Evolutionary conservation across 306 rosid species (phyloP).

Genomic region (Acacia acuminata): DNA sequence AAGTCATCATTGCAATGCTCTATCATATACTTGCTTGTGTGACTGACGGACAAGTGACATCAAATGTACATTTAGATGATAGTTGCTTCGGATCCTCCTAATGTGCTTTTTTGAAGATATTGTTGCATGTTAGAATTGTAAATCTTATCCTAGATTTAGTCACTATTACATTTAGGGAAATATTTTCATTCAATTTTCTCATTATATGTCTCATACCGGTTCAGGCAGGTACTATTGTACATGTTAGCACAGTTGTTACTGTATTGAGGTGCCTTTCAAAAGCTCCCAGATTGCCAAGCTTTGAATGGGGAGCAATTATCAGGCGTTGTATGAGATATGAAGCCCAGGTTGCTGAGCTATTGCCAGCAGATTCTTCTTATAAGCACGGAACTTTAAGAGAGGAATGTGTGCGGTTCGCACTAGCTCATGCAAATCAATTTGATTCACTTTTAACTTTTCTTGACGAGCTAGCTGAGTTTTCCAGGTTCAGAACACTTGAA

Average conservation of each 20-base stretch:
- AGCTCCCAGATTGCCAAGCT: slow-evolving; percentile 87
- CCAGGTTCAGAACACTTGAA: slow-evolving; percentile 79
- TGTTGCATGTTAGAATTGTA: slow-evolving; percentile 27
- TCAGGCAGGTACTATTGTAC: slow-evolving; percentile 50
- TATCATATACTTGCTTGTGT: slow-evolving; percentile 10
- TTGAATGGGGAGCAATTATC: slow-evolving; percentile 85
- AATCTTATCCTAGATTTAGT: slow-evolving; percentile 23
- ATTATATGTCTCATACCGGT: slow-evolving; percentile 32
- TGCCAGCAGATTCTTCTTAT: slow-evolving; percentile 41
- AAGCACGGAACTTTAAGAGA: slow-evolving; percentile 66
- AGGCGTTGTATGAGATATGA: slow-evolving; percentile 92
- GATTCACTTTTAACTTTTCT: slow-evolving; percentile 77
- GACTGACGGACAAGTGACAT: background rate
- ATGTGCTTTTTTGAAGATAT: slow-evolving; percentile 35
- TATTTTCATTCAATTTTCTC: slow-evolving; percentile 30
- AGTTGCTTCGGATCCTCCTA: slow-evolving; percentile 25
- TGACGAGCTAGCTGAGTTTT: slow-evolving; percentile 81
- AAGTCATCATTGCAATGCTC: slow-evolving; percentile 9
- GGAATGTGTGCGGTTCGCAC: slow-evolving; percentile 69
- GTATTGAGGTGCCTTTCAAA: slow-evolving; percentile 81
- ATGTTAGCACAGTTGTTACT: slow-evolving; percentile 47
- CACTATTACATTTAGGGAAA: background rate
- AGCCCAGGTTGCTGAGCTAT: slow-evolving; percentile 46
- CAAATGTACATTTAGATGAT: slow-evolving; percentile 4
- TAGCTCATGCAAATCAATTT: slow-evolving; percentile 87